Base-by-base conservation (phyloP, 139 green algal genomes). In the Asterochloris erici region DNA sequence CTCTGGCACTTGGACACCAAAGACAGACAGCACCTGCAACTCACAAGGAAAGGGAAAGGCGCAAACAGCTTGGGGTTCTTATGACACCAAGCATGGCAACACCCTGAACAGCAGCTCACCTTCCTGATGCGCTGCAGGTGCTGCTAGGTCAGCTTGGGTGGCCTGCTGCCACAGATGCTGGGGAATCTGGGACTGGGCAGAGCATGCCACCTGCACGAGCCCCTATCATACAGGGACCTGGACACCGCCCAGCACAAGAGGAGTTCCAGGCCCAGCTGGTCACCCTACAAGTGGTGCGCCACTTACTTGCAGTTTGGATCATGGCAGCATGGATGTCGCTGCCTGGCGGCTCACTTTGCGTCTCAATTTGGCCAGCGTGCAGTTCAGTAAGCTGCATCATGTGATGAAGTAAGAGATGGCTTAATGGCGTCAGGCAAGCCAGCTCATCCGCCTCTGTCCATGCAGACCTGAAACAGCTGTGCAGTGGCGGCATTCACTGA, bases 241-340 rank as follows among this genome's bases (percentile, higher is more conserved):
- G 81, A 38, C 69, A 82, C 62, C 75, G 82, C 0, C 19, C 82
- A 15, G 63, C 83, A 11, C 60, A 71, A 0, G 78, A 73, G 9
- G 87, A 91, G 81, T 74, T 91, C 14, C 63, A 29, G 24, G 21
- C 81, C 38, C 87, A 91, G 71, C 71, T 89, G 69, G 60, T 85
- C 15, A 82, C 78, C 19, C 64, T 91, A 28, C 81, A 83, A 38
- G 81, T 87, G 80, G 80, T 87, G 23, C 62, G 84, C 68, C 26
- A 23, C 1, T 14, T 19, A 79, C 19, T 63, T 23, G 24, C 74
- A 29, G 47, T 13, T 27, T 11, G 26, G 9, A 24, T 63, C 74
- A 63, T 27, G 16, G 17, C 74, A 63, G 29, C 19, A 27, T n/a
- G 63, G 12, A 4, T 66, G 10, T 2, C 66, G 38, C 38, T 54